phyloP scores from a whole-genome alignment of 441 rosid species.

The Hura crepitans region DNA sequence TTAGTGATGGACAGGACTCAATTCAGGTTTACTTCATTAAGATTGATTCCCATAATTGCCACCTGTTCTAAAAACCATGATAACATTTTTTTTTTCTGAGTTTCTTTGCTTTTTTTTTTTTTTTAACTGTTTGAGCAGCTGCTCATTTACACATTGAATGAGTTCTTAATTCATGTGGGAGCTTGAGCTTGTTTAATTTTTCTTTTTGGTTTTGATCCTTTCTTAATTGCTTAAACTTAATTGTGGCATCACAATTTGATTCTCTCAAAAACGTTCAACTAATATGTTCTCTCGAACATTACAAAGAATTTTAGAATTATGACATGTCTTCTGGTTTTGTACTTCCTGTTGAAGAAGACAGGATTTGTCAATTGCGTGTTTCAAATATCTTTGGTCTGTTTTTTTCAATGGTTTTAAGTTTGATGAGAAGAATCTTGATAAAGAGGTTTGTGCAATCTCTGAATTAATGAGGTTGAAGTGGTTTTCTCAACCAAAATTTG shows the following conservation, averaged over 20 bases:
- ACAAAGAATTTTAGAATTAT: background rate
- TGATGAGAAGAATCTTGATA: background rate
- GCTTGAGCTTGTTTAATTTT: background rate
- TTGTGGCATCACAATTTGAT: background rate
- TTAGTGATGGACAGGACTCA: slow-evolving; percentile 47
- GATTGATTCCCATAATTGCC: background rate
- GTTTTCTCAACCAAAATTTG: background rate
- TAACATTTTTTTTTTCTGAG: background rate
- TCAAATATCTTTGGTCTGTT: background rate
- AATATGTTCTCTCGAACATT: too few relatives aligned
- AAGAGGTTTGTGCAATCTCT: background rate
- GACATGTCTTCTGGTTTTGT: background rate
- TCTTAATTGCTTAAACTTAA: background rate
- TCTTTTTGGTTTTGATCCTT: background rate
- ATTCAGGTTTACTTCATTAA: slow-evolving; percentile 47
- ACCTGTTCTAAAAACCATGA: background rate
- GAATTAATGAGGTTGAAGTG: background rate
- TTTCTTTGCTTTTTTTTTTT: too few relatives aligned
- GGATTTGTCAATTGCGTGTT: background rate
- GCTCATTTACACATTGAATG: background rate
- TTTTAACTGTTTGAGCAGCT: background rate
- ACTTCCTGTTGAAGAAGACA: background rate
- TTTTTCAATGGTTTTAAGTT: background rate
- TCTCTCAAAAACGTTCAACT: background rate
- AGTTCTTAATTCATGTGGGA: background rate